Evolutionary conservation across 2,329 filamentous ascomycete species (phyloP).

Genomic region (Drechslerella dactyloides): DNA sequence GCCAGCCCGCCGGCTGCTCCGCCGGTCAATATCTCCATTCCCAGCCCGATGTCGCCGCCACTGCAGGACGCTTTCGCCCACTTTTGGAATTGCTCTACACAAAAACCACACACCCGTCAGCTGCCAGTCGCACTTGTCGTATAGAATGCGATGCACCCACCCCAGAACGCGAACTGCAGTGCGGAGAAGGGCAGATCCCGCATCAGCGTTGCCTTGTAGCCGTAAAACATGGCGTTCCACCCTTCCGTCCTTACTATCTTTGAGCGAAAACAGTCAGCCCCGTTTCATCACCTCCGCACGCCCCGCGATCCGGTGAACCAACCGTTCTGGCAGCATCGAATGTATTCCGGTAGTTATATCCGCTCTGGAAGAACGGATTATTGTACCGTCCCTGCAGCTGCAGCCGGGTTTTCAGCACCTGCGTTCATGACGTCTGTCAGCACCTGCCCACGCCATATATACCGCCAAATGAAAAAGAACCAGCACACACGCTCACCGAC

Average conservation of each 20-base stretch:
- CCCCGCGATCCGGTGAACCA: not conserved
- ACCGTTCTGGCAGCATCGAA: conserved; percentile 77
- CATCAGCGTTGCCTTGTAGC: conserved; percentile 95
- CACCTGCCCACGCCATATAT: not conserved
- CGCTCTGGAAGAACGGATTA: conserved; percentile 89
- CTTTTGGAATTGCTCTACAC: conserved; percentile 77
- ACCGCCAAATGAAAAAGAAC: not conserved
- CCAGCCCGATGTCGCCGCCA: conserved; percentile 81
- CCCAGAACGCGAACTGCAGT: conserved; percentile 94
- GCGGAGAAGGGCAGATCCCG: conserved; percentile 95
- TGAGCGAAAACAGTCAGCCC: not conserved
- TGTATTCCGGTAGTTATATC: conserved; percentile 93
- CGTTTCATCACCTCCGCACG: not conserved
- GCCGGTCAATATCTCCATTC: conserved; percentile 85
- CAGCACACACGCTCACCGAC: conserved; percentile 57
- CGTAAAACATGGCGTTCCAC: conserved; percentile 83
- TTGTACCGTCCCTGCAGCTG: conserved; percentile 95
- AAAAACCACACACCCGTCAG: not conserved
- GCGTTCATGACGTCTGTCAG: not conserved
- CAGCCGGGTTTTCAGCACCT: conserved; percentile 86
- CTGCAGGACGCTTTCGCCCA: conserved; percentile 76
- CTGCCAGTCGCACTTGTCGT: not conserved
- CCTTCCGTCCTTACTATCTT: conserved; percentile 80
- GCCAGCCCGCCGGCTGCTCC: conserved; percentile 89
- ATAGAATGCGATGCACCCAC: conserved; percentile 11